A percentile compares a stretch with the other conserved stretches of the same genome.
These are phyloP conservation scores for Symbiodinium natans DNA, from an alignment of 73 alveolate genomes.

Conservation along the genomic window DNA sequence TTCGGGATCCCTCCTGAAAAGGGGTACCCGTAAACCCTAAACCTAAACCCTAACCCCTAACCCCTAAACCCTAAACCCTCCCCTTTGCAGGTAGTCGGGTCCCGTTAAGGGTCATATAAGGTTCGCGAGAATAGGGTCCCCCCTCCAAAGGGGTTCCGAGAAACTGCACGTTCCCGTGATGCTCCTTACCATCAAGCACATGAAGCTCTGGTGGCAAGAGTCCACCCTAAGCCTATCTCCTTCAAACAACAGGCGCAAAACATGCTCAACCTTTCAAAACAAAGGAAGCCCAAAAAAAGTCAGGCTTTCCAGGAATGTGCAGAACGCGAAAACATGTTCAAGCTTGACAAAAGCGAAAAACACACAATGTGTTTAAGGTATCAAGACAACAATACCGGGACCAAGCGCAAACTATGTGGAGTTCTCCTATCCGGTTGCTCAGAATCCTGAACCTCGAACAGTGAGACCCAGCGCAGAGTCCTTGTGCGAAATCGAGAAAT, in stretches of 20 bases:
- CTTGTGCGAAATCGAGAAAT: not conserved
- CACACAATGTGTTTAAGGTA: not conserved
- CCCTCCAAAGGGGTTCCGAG: not conserved
- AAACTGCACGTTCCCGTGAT: not conserved
- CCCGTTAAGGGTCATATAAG: not conserved
- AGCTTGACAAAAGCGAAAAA: not conserved
- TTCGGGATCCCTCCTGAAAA: too few relatives aligned
- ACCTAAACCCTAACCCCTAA: too few relatives aligned
- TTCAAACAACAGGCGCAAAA: not conserved
- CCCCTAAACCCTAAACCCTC: too few relatives aligned
- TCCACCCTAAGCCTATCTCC: not conserved
- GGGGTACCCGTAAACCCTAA: too few relatives aligned
- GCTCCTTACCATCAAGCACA: not conserved
- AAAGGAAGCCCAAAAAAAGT: too few relatives aligned
- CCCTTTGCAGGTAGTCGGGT: not conserved
- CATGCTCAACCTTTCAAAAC: not conserved
- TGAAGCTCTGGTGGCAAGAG: not conserved
- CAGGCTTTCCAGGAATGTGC: too few relatives aligned
- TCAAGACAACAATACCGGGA: not conserved
- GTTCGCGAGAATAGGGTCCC: not conserved
- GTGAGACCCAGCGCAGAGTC: not conserved
- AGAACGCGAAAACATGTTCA: not conserved
- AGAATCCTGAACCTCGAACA: not conserved
- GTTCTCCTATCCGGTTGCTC: not conserved
- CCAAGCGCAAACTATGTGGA: not conserved